Evolutionary conservation across 345 rosid species (phyloP).

Genomic region (Lumnitzera racemosa): DNA sequence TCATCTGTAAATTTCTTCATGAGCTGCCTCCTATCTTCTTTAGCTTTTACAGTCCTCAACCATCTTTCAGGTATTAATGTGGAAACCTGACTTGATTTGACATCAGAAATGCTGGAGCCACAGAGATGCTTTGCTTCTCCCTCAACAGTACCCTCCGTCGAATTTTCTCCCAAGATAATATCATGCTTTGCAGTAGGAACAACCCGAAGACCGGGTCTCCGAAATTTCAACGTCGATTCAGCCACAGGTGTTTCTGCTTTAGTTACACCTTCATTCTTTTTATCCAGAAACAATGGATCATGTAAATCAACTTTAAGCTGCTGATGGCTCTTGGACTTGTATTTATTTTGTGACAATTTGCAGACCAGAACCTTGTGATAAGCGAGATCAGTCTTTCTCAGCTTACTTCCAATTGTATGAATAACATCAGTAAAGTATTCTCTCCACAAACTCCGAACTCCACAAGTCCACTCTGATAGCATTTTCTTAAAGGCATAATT

Average conservation of each 20-base stretch:
- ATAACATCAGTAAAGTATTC: constrained; percentile 20
- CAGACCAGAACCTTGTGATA: constrained; percentile 8
- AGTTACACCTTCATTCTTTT: background rate
- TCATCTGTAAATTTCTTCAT: background rate
- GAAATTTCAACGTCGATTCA: no score
- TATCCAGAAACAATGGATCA: constrained; percentile 7
- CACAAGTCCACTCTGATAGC: constrained; percentile 38
- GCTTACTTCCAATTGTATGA: constrained; percentile 15
- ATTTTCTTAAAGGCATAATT: constrained; percentile 29
- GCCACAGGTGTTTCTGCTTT: background rate
- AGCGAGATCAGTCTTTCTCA: constrained; percentile 14
- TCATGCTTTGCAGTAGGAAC: no score
- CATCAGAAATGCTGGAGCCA: no score
- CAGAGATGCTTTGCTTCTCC: no score
- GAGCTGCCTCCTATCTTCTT: constrained; percentile 4
- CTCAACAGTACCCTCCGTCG: no score
- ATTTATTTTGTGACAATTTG: constrained; percentile 11
- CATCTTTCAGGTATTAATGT: background rate
- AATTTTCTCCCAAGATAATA: no score
- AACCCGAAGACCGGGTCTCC: no score
- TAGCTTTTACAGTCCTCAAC: constrained; percentile 6
- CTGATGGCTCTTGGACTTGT: constrained; percentile 8
- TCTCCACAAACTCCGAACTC: constrained; percentile 25
- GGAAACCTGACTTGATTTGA: no score
- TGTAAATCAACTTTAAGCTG: constrained; percentile 7